phyloP scores from a whole-genome alignment of 192 early-diverging fungal species.

The Mortierella claussenii region DNA sequence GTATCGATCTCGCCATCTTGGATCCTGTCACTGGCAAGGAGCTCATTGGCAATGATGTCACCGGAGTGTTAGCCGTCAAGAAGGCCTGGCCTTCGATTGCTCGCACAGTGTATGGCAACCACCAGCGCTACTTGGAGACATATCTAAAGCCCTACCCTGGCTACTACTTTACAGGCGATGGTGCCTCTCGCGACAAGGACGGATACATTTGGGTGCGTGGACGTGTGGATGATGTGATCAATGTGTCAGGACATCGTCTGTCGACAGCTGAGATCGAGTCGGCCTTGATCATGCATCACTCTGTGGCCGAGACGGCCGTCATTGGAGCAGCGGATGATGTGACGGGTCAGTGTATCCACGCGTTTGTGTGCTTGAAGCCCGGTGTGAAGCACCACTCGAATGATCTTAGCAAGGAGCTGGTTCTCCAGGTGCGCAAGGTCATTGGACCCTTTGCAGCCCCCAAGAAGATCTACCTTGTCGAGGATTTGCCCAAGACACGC shows the following conservation, averaged over 20 bases:
- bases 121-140: conserved; percentile 92
- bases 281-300: conserved; percentile 80
- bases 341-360: conserved; percentile 91
- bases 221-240: conserved; percentile 90
- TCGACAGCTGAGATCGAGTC: conserved; percentile 95
- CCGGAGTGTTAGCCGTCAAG: conserved; percentile 91
- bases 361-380: conserved; percentile 85
- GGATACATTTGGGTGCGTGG: conserved; percentile 98
- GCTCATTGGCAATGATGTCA: conserved; percentile 85
- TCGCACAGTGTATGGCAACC: conserved; percentile 90
- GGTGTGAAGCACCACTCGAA: conserved; percentile 54
- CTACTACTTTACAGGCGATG: conserved; percentile 97
- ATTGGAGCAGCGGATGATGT: conserved; percentile 90
- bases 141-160: conserved; percentile 92
- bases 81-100: conserved; percentile 93
- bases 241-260: conserved; percentile 95
- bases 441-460: conserved; percentile 96
- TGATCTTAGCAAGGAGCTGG: conserved; percentile 69
- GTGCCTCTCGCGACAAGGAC: conserved; percentile 89
- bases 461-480: conserved; percentile 84
- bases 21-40: conserved; percentile 88
- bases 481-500: conserved; percentile 94
- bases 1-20: conserved; percentile 87
- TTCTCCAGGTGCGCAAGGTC: conserved; percentile 81
- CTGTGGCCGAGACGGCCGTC: conserved; percentile 91